Evolutionary conservation across 1,284 basidiomycete genomes (phyloP).

Genomic region (Pascua guehoae): DNA sequence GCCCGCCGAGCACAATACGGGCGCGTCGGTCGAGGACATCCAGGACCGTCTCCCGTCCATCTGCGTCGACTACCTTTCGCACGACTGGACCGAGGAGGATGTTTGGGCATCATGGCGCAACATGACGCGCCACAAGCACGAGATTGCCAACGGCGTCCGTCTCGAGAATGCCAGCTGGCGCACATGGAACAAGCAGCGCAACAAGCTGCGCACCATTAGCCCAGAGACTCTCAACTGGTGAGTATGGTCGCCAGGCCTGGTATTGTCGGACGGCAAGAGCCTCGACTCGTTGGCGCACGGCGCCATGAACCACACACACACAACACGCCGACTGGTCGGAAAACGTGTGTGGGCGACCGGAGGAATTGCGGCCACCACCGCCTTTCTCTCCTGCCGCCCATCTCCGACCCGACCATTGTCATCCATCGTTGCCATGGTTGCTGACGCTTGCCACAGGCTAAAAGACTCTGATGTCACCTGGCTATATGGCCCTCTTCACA

Average conservation of each 20-base stretch:
- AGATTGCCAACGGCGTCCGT: conserved; percentile 90
- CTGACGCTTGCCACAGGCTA: conserved; percentile 61
- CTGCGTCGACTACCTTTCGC: conserved; percentile 68
- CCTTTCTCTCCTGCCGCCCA: background rate
- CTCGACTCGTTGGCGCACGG: too few relatives aligned
- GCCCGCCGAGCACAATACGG: conserved; percentile 45
- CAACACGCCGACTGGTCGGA: background rate
- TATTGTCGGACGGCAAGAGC: background rate
- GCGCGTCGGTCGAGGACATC: conserved; percentile 55
- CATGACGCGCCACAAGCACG: conserved; percentile 98
- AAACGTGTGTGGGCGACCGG: conserved; percentile 4
- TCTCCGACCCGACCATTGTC: background rate
- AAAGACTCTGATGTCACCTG: conserved; percentile 99
- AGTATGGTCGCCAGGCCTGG: conserved; percentile 41
- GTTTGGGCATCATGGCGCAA: conserved; percentile 97
- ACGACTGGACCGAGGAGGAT: conserved; percentile 97
- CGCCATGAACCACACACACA: background rate
- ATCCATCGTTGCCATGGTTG: conserved; percentile 2
- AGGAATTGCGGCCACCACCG: conserved; percentile 8
- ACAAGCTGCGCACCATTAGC: conserved; percentile 89
- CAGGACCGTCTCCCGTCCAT: conserved; percentile 56
- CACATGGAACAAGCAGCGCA: conserved; percentile 99
- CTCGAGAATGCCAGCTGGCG: conserved; percentile 98
- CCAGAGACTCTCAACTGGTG: conserved; percentile 99
- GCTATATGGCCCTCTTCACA: conserved; percentile 96